A percentile compares a stretch with the other conserved stretches of the same genome.
Evolutionary conservation across 441 rosid species (phyloP).

Genomic region (Cnidoscolus chayamansa): DNA sequence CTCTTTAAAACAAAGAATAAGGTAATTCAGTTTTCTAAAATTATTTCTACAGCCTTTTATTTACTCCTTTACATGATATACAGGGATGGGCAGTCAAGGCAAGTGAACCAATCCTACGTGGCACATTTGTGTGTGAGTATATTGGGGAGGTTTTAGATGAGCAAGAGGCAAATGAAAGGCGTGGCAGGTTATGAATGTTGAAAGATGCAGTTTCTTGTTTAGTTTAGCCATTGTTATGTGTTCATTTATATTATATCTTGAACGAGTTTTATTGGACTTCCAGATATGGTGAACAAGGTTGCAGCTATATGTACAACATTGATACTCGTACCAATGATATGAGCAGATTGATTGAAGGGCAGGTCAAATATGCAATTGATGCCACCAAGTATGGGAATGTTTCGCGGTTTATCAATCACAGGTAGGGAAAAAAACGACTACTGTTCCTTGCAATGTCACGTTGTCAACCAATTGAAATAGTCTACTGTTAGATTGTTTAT

Average conservation of each 20-base stretch:
- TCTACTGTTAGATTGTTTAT: not conserved
- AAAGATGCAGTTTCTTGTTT: constrained; percentile 8
- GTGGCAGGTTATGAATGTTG: constrained; percentile 48
- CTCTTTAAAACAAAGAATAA: constrained; percentile 74
- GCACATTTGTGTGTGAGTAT: constrained; percentile 85
- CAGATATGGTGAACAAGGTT: constrained; percentile 63
- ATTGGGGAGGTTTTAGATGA: constrained; percentile 79
- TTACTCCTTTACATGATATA: constrained; percentile 17
- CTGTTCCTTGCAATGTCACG: constrained; percentile 1
- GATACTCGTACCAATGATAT: constrained; percentile 72
- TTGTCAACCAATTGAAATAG: not conserved
- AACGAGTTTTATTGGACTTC: constrained; percentile 21
- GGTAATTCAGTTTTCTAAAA: constrained; percentile 39
- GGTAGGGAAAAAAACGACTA: constrained; percentile 39
- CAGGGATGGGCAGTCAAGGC: constrained; percentile 99
- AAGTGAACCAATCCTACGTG: constrained; percentile 74
- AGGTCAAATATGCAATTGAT: constrained; percentile 59
- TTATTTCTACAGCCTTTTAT: constrained; percentile 16
- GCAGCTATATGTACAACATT: constrained; percentile 58
- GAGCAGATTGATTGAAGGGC: constrained; percentile 76
- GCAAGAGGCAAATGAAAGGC: constrained; percentile 64
- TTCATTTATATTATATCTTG: constrained; percentile 9
- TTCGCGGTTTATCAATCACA: constrained; percentile 93
- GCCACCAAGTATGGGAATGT: constrained; percentile 78
- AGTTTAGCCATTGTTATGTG: constrained; percentile 3